Evolutionary conservation across 192 early-diverging fungal species (phyloP), one percentile per base, ranked within the genome.

Genomic region (Coemansia nantahalensis): DNA sequence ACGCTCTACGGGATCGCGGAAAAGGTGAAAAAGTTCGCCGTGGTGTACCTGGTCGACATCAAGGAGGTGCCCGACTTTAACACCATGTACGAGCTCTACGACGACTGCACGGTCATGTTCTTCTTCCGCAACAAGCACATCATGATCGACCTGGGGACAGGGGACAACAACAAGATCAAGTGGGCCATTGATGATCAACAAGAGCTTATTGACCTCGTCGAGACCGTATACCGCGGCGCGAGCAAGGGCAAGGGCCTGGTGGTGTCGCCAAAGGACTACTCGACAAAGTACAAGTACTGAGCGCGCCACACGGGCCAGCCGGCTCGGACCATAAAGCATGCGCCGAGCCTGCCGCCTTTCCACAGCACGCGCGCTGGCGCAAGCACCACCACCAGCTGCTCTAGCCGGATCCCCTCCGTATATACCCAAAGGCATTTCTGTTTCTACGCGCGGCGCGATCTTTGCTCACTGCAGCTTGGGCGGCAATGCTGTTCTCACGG

Each of bases 131-230:
- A 97, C 77, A 93, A 95, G 69, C 97, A 97, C 51, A 98, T 99
- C 54, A 93, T 96, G 94, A 83, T 99, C 21, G 97, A 99, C 84
- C 64, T 98, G 28, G 97, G 97, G 14, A 99, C 97, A 0, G 97
- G 97, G 49, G 94, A 99, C 66, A 99, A 99, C 80, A 99, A 99
- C 78, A 99, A 99, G 73, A 90, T 99, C 64, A 91, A 94, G 56
- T 96, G 95, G 95, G 82, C 92, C 3, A 68, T 99, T 22, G 89
- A 91, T 39, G 91, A 95, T 52, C 87, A 92, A 51, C 90, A 96
- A 66, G 97, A 99, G 62, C 72, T 99, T 77, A 97, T 99, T 51
- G 95, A 95, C 54, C 80, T 95, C 58, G 79, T 90, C 10, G 90
- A 91, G 70, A 84, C 85, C 0, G 95, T 99, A 17, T 99, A 83